A percentile compares a stretch with the other conserved stretches of the same genome.
Evolutionary conservation across 352 stramenopile genomes (phyloP).

Genomic region (Pythium pyrilobum): DNA sequence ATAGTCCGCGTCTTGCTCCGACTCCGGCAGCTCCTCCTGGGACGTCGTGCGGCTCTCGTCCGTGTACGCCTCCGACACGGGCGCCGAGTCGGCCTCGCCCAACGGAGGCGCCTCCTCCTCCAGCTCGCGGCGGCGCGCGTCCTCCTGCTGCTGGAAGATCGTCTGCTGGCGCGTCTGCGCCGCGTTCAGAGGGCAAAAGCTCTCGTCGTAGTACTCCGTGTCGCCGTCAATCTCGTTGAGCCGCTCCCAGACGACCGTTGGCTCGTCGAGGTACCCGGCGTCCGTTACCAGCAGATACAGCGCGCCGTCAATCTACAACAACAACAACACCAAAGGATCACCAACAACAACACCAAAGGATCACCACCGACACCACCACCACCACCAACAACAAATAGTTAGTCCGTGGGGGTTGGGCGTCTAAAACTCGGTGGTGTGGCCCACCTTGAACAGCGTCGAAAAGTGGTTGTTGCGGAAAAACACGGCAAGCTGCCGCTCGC

Average conservation of each 20-base stretch:
- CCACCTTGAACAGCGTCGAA: constrained; percentile 93
- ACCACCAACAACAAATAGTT: no score
- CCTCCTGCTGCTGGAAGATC: constrained; percentile 54
- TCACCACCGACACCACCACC: no score
- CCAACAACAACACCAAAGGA: no score
- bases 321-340: background rate
- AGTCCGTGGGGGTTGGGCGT: no score
- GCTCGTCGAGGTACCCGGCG: constrained; percentile 92
- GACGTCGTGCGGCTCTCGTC: constrained; percentile 17
- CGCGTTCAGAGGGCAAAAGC: constrained; percentile 60
- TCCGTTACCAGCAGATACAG: constrained; percentile 97
- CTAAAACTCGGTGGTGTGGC: no score
- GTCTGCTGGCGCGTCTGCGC: constrained; percentile 64
- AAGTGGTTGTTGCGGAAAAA: constrained; percentile 99
- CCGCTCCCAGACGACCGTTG: constrained; percentile 93
- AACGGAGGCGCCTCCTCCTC: constrained; percentile 1
- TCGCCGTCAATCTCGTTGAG: constrained; percentile 90
- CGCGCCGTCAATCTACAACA: constrained; percentile 41
- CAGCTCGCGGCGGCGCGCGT: constrained; percentile 25
- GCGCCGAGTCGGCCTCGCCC: background rate
- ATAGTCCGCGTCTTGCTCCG: constrained; percentile 52
- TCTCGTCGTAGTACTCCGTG: constrained; percentile 65
- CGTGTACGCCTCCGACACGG: constrained; percentile 7
- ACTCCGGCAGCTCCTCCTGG: constrained; percentile 6
- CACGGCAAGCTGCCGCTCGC: constrained; percentile 89